Percentiles rank a stretch among this genome's conserved stretches.
phyloP scores from a whole-genome alignment of 2,329 filamentous ascomycete genomes.

The Microcera coccophila region DNA sequence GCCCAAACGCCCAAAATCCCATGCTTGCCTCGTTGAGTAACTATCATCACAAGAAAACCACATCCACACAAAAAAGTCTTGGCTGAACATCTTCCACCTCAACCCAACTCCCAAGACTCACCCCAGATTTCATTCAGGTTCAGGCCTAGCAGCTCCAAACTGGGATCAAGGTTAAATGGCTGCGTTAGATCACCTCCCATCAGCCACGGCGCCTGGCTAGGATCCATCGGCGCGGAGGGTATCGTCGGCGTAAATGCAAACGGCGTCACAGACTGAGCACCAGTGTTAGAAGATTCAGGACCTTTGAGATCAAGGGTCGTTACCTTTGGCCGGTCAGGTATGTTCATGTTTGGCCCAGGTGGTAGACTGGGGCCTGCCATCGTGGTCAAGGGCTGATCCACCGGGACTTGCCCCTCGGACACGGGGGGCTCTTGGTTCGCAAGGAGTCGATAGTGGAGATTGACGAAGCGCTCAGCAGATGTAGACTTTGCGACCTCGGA shows the following conservation, averaged over 20 bases:
- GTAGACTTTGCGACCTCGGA: slow-evolving; percentile 55
- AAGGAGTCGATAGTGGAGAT: slow-evolving; percentile 54
- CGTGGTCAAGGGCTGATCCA: not conserved
- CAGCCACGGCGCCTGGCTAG: slow-evolving; percentile 33
- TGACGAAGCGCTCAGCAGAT: slow-evolving; percentile 57
- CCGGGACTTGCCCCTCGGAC: not conserved
- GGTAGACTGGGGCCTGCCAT: slow-evolving; percentile 21
- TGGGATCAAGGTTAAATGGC: slow-evolving; percentile 50
- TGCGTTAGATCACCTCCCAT: slow-evolving; percentile 30
- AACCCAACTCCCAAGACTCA: slow-evolving; percentile 44
- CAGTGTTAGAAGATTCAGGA: slow-evolving; percentile 29
- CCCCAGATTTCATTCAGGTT: slow-evolving; percentile 56
- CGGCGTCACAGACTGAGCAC: slow-evolving; percentile 38
- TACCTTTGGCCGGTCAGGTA: slow-evolving; percentile 40
- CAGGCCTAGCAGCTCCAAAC: slow-evolving; percentile 49
- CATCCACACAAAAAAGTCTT: slow-evolving; percentile 6
- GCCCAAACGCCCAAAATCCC: slow-evolving; percentile 5
- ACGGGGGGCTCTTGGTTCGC: slow-evolving; percentile 50
- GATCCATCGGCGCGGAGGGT: slow-evolving; percentile 34
- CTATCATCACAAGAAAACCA: not conserved
- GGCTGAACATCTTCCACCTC: slow-evolving; percentile 12
- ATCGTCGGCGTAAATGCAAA: slow-evolving; percentile 38
- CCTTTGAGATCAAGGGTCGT: slow-evolving; percentile 25
- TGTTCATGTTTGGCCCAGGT: slow-evolving; percentile 30
- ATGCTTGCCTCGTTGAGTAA: not conserved